Conservation (phyloP, 2,329 filamentous ascomycete species). For the Fusarium sp. region DNA sequence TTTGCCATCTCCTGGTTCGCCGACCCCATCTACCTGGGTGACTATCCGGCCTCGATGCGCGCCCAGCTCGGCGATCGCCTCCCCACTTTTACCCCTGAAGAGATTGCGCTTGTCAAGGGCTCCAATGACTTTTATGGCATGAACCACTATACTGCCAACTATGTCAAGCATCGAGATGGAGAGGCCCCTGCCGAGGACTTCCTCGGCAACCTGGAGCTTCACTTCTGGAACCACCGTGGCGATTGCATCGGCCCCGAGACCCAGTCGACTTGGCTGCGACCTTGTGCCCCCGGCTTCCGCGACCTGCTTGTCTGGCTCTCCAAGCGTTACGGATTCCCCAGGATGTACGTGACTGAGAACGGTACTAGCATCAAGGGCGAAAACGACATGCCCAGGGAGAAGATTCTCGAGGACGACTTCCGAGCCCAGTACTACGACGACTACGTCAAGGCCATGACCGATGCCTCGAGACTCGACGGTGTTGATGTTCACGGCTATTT, state of each 20-base stretch:
- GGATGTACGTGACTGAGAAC: slow-evolving; percentile 91
- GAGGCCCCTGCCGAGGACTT: slow-evolving; percentile 74
- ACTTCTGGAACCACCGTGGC: slow-evolving; percentile 77
- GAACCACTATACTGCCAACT: slow-evolving; percentile 94
- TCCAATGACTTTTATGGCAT: slow-evolving; percentile 95
- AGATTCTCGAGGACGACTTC: slow-evolving; percentile 86
- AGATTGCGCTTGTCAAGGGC: slow-evolving; percentile 80
- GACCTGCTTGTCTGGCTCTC: slow-evolving; percentile 82
- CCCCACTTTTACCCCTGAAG: slow-evolving; percentile 79
- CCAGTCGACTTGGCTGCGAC: slow-evolving; percentile 83
- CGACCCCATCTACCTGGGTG: slow-evolving; percentile 86
- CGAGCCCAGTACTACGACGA: slow-evolving; percentile 81
- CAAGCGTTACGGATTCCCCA: slow-evolving; percentile 79
- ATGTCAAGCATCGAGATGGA: slow-evolving; percentile 78
- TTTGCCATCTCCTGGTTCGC: slow-evolving; percentile 91
- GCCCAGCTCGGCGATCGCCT: slow-evolving; percentile 83
- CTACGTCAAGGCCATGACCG: slow-evolving; percentile 82
- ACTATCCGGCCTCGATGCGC: slow-evolving; percentile 86
- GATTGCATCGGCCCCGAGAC: slow-evolving; percentile 84
- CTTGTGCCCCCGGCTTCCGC: slow-evolving; percentile 80
- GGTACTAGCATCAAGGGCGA: slow-evolving; percentile 87
- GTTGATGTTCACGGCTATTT: slow-evolving; percentile 84
- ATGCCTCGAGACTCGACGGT: slow-evolving; percentile 77
- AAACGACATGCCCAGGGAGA: slow-evolving; percentile 76
- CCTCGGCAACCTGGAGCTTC: slow-evolving; percentile 79